These are phyloP conservation scores for Phlyctochytrium bullatum DNA, from an alignment of 192 early-diverging fungal genomes.

Conservation along the genomic window DNA sequence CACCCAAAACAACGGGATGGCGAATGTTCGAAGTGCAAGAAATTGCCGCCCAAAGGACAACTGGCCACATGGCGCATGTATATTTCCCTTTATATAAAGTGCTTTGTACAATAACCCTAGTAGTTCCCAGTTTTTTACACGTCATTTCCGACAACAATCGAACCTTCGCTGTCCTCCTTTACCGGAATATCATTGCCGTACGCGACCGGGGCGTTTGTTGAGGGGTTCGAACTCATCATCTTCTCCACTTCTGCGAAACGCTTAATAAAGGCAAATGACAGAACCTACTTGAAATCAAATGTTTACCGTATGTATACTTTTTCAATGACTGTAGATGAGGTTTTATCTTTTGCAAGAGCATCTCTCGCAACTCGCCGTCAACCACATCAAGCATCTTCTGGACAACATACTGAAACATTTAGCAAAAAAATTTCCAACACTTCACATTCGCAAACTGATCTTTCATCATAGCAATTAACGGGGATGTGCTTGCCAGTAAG, in stretches of 20 bases:
- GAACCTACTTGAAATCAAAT: conserved; percentile 73
- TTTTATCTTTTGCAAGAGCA: conserved; percentile 87
- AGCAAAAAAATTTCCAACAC: background rate
- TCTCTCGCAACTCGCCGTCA: conserved; percentile 82
- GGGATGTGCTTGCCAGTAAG: conserved; percentile 58
- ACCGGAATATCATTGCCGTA: background rate
- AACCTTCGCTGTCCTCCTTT: no score
- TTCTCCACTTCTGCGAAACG: conserved; percentile 30
- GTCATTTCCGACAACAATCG: no score
- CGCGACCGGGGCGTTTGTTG: background rate
- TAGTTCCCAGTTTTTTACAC: no score
- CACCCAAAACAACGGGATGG: no score
- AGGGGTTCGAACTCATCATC: conserved; percentile 13
- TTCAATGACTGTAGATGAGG: conserved; percentile 89
- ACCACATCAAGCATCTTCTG: conserved; percentile 99
- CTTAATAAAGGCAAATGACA: background rate
- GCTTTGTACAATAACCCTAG: no score
- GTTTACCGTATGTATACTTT: conserved; percentile 98
- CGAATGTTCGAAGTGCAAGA: no score
- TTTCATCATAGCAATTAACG: conserved; percentile 97
- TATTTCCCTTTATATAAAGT: no score
- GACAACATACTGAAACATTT: conserved; percentile 72
- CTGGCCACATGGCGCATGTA: no score
- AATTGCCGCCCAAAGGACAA: no score
- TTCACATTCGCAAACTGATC: conserved; percentile 93